Base-by-base conservation (phyloP, 306 rosid genomes). In the Nissolia schottii region DNA sequence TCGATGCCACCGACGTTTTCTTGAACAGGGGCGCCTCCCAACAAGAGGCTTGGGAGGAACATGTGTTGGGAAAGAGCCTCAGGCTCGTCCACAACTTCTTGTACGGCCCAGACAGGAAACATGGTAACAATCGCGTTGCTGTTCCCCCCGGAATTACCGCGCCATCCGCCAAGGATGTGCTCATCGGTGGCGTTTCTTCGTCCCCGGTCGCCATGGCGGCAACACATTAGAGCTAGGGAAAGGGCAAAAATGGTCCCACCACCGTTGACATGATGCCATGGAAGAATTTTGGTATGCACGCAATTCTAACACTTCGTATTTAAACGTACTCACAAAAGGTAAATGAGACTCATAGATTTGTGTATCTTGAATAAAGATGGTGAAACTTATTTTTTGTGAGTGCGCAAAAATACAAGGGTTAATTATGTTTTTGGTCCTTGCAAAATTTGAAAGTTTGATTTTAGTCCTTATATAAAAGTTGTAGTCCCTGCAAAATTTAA, bases 1-100 rank as follows among this genome's bases (percentile, higher is more conserved):
- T 84, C 3, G 83, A 84, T 10, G 85, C 85, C 15, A 80, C 85
- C 0, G 76, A 80, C 32, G 78, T 37, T 0, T 46, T 73, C 14
- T 70, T 74, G 11, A 61, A 38, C 0, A 22, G 56, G 4, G 28
- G 24, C 1, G n/a, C n/a, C n/a, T 32, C 60, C 0, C 55, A 10
- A 0, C 59, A 25, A 1, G 54, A 73, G n/a, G 81, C 20, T 0
- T 84, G 88, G 88, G 59, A 77, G 16, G 61, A 78, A 7, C 61
- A 63, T 0, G 87, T 84, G 8, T 34, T 77, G 1, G 38, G 69
- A 0, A 74, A 45, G 14, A 80, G 66, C 20, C 51, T 70, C 2
- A 4, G 41, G 28, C 58, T 80, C 0, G 48, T 84, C 0, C 71
- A 73, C 20, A 70, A 73, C 4, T 84, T 84, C 3, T 72, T 84